Conservation (phyloP, 148 eudicot species). For the Hydrangea macrophylla region DNA sequence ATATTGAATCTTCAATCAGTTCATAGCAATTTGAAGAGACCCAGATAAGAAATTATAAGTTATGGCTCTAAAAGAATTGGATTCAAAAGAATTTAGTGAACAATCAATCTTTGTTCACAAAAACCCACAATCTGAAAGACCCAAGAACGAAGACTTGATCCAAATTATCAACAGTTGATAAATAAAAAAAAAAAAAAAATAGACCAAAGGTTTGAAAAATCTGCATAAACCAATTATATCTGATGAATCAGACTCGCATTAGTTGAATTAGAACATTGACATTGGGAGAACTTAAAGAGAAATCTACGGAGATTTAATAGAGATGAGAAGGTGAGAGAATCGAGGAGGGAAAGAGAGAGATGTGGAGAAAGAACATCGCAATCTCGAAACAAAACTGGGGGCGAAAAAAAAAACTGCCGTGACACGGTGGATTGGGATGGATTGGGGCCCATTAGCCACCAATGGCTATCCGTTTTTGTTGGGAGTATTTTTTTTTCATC, state of each 20-base stretch:
- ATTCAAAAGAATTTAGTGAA: neutral
- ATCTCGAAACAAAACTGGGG: conserved; percentile 4
- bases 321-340: neutral
- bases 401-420: conserved; percentile 2
- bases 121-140: neutral
- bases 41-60: too few species aligned
- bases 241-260: neutral
- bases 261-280: neutral
- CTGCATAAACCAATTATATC: neutral
- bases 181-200: neutral
- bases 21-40: too few species aligned
- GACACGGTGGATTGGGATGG: conserved; percentile 11
- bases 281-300: neutral
- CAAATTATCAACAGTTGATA: neutral
- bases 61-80: neutral
- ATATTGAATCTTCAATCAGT: too few species aligned
- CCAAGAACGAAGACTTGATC: neutral
- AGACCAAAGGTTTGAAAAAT: neutral
- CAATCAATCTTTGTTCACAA: neutral
- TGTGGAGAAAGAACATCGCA: neutral
- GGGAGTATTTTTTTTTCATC: too few species aligned
- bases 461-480: neutral
- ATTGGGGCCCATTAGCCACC: neutral
- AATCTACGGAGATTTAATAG: neutral
- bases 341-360: neutral